A percentile compares a stretch with the other conserved stretches of the same genome.
Evolutionary conservation across 768 basidiomycete genomes (phyloP).

Genomic region (Podaxis rugospora): DNA sequence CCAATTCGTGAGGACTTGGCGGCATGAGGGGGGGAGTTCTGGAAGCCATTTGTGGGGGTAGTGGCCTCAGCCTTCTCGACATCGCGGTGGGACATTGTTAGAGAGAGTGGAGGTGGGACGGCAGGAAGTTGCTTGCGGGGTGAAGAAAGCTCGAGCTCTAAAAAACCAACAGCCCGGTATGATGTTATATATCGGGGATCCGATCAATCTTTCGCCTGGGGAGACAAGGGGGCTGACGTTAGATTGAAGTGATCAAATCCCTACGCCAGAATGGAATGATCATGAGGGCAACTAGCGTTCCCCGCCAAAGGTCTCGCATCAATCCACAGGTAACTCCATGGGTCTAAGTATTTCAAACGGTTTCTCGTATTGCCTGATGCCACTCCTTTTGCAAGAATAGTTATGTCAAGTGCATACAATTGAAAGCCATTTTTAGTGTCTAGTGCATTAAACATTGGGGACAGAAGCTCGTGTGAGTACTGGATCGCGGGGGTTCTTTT

Average conservation of each 20-base stretch:
- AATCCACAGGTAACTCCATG: background rate
- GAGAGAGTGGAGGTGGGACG: constrained; percentile 5
- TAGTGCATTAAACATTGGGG: background rate
- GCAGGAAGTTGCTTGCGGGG: background rate
- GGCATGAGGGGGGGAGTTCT: background rate
- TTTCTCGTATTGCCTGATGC: background rate
- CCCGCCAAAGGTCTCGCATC: background rate
- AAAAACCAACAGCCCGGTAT: background rate
- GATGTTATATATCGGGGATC: background rate
- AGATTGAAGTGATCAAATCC: background rate
- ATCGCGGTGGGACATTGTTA: constrained; percentile 20
- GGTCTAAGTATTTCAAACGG: background rate
- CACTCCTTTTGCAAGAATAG: background rate
- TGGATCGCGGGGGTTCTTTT: background rate
- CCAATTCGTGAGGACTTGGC: constrained; percentile 36
- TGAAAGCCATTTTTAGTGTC: background rate
- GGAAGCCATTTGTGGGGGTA: constrained; percentile 18
- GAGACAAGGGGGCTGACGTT: background rate
- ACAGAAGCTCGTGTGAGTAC: background rate
- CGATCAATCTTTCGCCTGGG: background rate
- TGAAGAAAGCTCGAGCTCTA: background rate
- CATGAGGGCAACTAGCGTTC: background rate
- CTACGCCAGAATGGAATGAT: background rate
- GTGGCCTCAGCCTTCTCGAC: constrained; percentile 34
- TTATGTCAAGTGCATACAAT: background rate